These are phyloP conservation scores for Triticum urartu DNA, from an alignment of 176 grass and related monocot genomes.

Conservation along the genomic window DNA sequence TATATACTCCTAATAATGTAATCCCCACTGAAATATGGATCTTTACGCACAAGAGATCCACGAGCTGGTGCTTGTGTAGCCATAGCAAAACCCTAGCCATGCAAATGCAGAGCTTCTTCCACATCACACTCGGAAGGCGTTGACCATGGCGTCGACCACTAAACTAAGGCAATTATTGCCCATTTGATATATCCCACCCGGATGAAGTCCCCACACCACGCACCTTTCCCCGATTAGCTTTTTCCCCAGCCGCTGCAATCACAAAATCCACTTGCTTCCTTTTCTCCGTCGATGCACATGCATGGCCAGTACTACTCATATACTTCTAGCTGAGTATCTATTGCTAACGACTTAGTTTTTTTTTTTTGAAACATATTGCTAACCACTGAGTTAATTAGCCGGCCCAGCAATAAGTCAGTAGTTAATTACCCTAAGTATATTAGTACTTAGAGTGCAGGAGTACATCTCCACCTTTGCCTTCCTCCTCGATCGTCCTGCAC, in stretches of 20 bases:
- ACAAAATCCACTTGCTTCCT: neutral
- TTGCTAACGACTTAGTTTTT: too few relatives aligned
- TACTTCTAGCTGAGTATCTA: too few relatives aligned
- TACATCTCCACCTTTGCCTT: too few relatives aligned
- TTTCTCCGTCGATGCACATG: neutral
- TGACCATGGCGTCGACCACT: neutral
- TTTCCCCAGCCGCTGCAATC: neutral
- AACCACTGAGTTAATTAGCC: neutral
- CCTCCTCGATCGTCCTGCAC: neutral
- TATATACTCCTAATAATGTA: too few relatives aligned
- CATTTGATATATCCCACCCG: neutral
- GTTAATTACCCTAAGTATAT: neutral
- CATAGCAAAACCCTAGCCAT: too few relatives aligned
- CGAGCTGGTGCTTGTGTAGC: too few relatives aligned
- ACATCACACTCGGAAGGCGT: neutral
- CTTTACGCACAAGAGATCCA: too few relatives aligned
- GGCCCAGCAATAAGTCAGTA: neutral
- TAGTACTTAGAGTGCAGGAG: too few relatives aligned
- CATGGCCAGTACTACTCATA: neutral
- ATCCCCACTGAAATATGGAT: too few relatives aligned
- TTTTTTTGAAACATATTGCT: too few relatives aligned
- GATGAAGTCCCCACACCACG: neutral
- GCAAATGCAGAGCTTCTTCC: neutral
- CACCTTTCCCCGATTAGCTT: conserved; percentile 2
- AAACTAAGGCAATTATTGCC: neutral